Evolutionary conservation across 2,329 filamentous ascomycete genomes (phyloP).

Genomic region (Biscogniauxia sp.): DNA sequence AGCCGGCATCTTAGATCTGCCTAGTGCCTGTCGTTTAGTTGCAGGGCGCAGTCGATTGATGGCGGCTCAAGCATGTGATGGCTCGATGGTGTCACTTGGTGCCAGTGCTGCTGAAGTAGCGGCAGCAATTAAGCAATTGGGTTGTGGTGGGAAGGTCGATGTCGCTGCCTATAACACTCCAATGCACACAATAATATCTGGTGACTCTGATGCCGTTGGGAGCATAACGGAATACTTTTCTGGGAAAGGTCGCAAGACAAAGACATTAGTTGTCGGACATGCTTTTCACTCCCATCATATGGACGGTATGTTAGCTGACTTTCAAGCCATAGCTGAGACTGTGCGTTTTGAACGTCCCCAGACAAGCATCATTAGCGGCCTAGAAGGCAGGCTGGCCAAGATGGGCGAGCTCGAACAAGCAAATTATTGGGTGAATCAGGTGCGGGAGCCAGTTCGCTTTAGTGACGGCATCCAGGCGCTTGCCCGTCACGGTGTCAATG

Average conservation of each 20-base stretch:
- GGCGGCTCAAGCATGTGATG: conserved; percentile 20
- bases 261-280: conserved; percentile 20
- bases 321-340: conserved; percentile 21
- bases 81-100: conserved; percentile 30
- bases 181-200: conserved; percentile 29
- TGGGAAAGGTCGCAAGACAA: conserved; percentile 19
- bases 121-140: conserved; percentile 18
- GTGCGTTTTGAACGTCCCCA: conserved; percentile 19
- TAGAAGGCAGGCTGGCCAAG: conserved; percentile 20
- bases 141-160: conserved; percentile 17
- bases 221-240: conserved; percentile 16
- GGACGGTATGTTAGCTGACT: conserved; percentile 25
- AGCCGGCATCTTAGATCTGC: conserved; percentile 31
- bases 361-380: conserved; percentile 24
- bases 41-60: conserved; percentile 32
- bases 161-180: conserved; percentile 28
- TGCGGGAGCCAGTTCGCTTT: conserved; percentile 29
- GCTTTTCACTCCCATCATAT: conserved; percentile 31
- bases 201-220: conserved; percentile 20
- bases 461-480: conserved; percentile 29
- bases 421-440: conserved; percentile 31
- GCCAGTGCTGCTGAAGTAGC: conserved; percentile 24
- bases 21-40: conserved; percentile 33
- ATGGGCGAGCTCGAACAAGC: conserved; percentile 23
- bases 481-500: conserved; percentile 20